Base-by-base conservation (phyloP, 2,329 filamentous ascomycete genomes). In the Hortaea werneckii region DNA sequence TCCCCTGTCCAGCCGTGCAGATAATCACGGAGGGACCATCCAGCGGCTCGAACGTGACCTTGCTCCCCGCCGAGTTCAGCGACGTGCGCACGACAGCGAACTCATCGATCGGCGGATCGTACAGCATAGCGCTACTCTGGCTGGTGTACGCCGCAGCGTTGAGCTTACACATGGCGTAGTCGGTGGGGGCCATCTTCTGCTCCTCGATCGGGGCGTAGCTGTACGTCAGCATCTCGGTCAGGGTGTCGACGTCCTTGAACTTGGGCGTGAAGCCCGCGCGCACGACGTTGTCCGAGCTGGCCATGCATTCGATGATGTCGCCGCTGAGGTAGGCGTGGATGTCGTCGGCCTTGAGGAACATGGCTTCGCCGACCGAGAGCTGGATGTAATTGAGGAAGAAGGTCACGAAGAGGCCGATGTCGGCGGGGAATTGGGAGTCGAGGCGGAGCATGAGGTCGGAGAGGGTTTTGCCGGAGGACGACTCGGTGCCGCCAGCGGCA, bases 281-380 rank as follows among this genome's bases (percentile, higher is more conserved):
- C 43, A 98, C 89, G 32, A 98, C 92, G 55, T 98, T 98, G 75
- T 98, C 92, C n/a, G 87, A 94, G 6, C 87, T 84, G 0, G 92
- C 92, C 92, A 98, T 98, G 73, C 92, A 98, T 69, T 98, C 92
- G 64, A 98, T 88, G 56, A 98, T 95, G 61, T 98, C 90, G 49
- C 87, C 87, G 2, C 83, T 87, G 38, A 94, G 70, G 66, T 98
- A 98, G 41, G 92, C 92, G 65, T 98, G 92, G 58, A 96, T 96
- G 61, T 96, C 92, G 61, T 98, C 90, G 5, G 92, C 92, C 59
- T 87, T 87, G 32, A 98, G 76, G 70, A 96, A 98, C 73, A 98
- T 85, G 6, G 90, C 92, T 69, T 98, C 90, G 43, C 92, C 92
- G 1, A 89, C 80, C 42, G 84, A 72, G 10, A 98, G 78, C 55